phyloP scores from a whole-genome alignment of 2,329 filamentous ascomycete genomes.

The Colletotrichum tanaceti region DNA sequence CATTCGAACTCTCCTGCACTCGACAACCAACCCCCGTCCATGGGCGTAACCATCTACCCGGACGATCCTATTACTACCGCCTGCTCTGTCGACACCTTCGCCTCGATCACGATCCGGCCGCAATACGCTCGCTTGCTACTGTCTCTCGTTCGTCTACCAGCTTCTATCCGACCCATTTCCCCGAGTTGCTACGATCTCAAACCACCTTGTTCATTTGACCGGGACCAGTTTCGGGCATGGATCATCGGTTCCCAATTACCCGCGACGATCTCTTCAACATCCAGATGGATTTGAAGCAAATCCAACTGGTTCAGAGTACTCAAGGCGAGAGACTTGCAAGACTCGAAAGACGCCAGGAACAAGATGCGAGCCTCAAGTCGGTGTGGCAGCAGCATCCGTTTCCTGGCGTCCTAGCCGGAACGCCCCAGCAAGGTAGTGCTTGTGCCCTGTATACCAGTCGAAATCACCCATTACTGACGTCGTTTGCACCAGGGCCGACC shows the following conservation, averaged over 20 bases:
- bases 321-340: constrained; percentile 71
- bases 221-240: constrained; percentile 62
- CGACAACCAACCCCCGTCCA: background rate
- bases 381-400: constrained; percentile 95
- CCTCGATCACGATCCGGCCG: constrained; percentile 11
- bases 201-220: constrained; percentile 32
- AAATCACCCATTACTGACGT: constrained; percentile 41
- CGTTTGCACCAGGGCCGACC: constrained; percentile 72
- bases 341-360: constrained; percentile 74
- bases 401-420: constrained; percentile 83
- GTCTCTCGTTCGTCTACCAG: constrained; percentile 16
- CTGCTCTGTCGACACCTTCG: constrained; percentile 25
- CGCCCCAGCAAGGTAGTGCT: constrained; percentile 84
- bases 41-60: constrained; percentile 4
- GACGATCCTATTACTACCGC: constrained; percentile 14
- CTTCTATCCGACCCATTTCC: constrained; percentile 2
- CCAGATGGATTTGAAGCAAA: constrained; percentile 77
- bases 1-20: constrained; percentile 19
- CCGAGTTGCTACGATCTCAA: constrained; percentile 21
- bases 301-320: constrained; percentile 71
- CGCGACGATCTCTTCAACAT: constrained; percentile 75
- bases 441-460: background rate
- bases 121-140: constrained; percentile 30
- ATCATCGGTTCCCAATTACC: constrained; percentile 69
- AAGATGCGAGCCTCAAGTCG: constrained; percentile 79